Evolutionary conservation across 257 asterid genomes (phyloP), one percentile per base, ranked within the genome.

Genomic region (Rauvolfia tetraphylla): DNA sequence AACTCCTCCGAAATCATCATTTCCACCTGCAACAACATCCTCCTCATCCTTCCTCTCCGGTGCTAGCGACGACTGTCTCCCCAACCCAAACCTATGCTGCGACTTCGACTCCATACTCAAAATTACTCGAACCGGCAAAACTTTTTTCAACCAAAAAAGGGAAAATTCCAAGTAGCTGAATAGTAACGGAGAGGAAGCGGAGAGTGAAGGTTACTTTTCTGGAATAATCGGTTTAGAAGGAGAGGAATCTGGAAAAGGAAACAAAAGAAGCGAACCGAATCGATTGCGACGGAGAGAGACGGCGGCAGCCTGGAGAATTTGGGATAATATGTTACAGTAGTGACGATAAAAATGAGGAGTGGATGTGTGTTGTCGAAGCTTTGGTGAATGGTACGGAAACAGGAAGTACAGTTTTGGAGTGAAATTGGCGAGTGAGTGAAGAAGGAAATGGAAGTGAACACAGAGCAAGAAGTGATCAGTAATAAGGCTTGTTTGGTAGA

Each of bases 11-110:
- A 59, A 68, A 4, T 73, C 83, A 27, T 56, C 83, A 3, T 22
- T 87, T 31, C 51, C 80, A 42, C 71, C 80, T 33, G 78, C 33
- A 62, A 69, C 76, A 14, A 41, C 38, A 7, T 27, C 85, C 48
- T 54, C 84, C 5, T 33, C 85, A 71, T 53, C 82, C 31, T 69
- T 81, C 71, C 72, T 79, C 14, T 80, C 89, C 34, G 93, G 90
- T 12, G 92, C 92, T 4, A 87, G 78, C 10, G 97, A 88, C 8
- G 95, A 91, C 78, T 88, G 97, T 75, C 89, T 80, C 76, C 97
- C 97, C 51, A 86, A 57, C 39, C 77, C 77, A 81, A 87, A 88
- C 59, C 95, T 91, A 53, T 85, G 87, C 89, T 80, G 92, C 62
- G 85, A 75, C 80, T 80, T 87, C 39, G 91, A 73, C 20, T 86